phyloP scores from a whole-genome alignment of 768 basidiomycete species.

The Cystofilobasidium ferigula region DNA sequence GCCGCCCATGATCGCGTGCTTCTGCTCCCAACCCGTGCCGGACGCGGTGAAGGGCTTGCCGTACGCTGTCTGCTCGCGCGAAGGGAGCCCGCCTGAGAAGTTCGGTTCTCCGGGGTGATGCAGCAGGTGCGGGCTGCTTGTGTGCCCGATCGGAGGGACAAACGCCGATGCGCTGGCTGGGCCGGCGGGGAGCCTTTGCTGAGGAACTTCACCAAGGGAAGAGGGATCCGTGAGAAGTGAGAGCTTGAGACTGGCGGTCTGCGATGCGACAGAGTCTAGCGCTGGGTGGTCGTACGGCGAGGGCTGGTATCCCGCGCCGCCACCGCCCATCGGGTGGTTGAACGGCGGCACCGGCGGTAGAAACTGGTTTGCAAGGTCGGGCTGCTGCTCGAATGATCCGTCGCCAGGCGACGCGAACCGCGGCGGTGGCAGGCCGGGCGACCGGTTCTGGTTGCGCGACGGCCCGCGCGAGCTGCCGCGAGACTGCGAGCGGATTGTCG shows the following conservation, averaged over 20 bases:
- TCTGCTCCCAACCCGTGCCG: slow-evolving; percentile 51
- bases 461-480: not conserved
- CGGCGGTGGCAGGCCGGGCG: not conserved
- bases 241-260: slow-evolving; percentile 38
- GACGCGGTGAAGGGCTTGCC: slow-evolving; percentile 35
- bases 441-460: not conserved
- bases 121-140: not conserved
- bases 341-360: not conserved
- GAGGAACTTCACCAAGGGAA: slow-evolving; percentile 4
- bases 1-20: slow-evolving; percentile 48
- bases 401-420: slow-evolving; percentile 5
- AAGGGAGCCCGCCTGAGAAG: not conserved
- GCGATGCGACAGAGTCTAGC: not conserved
- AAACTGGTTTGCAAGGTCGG: not conserved
- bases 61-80: not conserved
- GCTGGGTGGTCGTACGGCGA: not conserved
- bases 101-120: slow-evolving; percentile 35
- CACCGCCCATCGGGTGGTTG: not conserved
- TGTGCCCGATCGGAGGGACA: slow-evolving; percentile 43
- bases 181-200: slow-evolving; percentile 39
- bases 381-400: not conserved
- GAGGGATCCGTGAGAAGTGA: slow-evolving; percentile 55
- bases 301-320: not conserved
- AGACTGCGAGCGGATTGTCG: not conserved
- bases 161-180: slow-evolving; percentile 48